phyloP scores from a whole-genome alignment of 164 flowering plant genomes.

The Litsea cubeba region DNA sequence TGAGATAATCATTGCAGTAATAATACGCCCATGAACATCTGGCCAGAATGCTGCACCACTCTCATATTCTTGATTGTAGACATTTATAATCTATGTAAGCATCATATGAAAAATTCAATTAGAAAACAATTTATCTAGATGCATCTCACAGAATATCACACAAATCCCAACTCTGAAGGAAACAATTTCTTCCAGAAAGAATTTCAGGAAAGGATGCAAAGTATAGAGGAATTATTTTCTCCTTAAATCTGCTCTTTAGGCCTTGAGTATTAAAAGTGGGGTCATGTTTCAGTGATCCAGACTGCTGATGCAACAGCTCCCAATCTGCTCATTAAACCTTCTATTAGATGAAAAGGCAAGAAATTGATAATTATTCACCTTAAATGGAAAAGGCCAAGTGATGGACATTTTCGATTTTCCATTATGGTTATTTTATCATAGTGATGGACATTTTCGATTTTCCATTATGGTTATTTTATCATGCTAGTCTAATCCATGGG shows the following conservation, averaged over 20 bases:
- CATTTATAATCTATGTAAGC: slow-evolving; percentile 60
- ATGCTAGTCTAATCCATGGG: neutral
- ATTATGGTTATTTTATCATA: too few species aligned
- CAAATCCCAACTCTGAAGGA: neutral
- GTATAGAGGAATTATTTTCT: neutral
- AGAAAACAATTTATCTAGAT: slow-evolving; percentile 1
- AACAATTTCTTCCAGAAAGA: neutral
- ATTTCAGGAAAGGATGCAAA: too few species aligned
- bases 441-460: too few species aligned
- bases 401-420: too few species aligned
- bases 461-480: too few species aligned
- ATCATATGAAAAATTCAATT: neutral
- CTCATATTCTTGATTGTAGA: slow-evolving; percentile 81
- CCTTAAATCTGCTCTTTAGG: too few species aligned
- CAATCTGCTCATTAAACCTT: too few species aligned
- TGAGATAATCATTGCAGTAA: slow-evolving; percentile 55
- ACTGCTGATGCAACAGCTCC: neutral
- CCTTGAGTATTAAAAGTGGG: neutral
- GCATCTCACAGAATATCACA: neutral
- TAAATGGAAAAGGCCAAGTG: too few species aligned
- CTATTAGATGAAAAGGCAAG: too few species aligned
- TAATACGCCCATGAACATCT: slow-evolving; percentile 68
- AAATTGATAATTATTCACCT: too few species aligned
- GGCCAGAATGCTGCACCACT: slow-evolving; percentile 92
- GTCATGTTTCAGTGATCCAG: neutral